Evolutionary conservation across 352 stramenopile genomes (phyloP).

Genomic region (Globisporangium paddicum): DNA sequence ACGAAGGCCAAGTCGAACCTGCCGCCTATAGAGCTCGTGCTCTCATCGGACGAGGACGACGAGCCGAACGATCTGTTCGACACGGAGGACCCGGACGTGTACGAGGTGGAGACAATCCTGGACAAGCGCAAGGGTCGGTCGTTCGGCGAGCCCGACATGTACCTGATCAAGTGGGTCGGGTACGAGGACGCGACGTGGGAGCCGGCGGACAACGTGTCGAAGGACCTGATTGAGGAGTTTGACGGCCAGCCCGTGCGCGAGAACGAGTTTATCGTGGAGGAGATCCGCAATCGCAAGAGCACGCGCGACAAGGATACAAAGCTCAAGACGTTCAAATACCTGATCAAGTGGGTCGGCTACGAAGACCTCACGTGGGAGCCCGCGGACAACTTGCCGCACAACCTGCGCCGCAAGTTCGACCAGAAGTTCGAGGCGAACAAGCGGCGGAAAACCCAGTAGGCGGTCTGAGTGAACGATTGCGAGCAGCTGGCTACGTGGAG

Average conservation of each 20-base stretch:
- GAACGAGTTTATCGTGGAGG: constrained; percentile 72
- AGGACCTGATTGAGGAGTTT: constrained; percentile 77
- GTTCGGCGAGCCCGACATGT: constrained; percentile 60
- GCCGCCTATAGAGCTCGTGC: constrained; percentile 48
- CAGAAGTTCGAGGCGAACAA: constrained; percentile 50
- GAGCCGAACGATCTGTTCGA: constrained; percentile 77
- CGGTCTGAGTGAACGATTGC: too few species aligned
- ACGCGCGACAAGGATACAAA: constrained; percentile 59
- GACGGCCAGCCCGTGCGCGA: constrained; percentile 66
- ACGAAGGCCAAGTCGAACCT: constrained; percentile 48
- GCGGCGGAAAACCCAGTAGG: constrained; percentile 9
- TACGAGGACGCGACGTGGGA: constrained; percentile 82
- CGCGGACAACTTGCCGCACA: constrained; percentile 70
- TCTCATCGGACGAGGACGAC: constrained; percentile 72
- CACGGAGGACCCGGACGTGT: constrained; percentile 72
- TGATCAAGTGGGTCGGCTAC: constrained; percentile 86
- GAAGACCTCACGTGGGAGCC: constrained; percentile 78
- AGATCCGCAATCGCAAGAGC: constrained; percentile 59
- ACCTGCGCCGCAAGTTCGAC: constrained; percentile 75
- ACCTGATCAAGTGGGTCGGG: constrained; percentile 80
- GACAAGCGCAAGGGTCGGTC: constrained; percentile 38
- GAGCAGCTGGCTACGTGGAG: too few species aligned
- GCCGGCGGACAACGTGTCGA: constrained; percentile 67
- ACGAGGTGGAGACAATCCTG: constrained; percentile 73
- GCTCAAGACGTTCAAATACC: constrained; percentile 75